Evolutionary conservation across 2,329 filamentous ascomycete species (phyloP), one percentile per base, ranked within the genome.

Genomic region (Cytospora schulzeri): DNA sequence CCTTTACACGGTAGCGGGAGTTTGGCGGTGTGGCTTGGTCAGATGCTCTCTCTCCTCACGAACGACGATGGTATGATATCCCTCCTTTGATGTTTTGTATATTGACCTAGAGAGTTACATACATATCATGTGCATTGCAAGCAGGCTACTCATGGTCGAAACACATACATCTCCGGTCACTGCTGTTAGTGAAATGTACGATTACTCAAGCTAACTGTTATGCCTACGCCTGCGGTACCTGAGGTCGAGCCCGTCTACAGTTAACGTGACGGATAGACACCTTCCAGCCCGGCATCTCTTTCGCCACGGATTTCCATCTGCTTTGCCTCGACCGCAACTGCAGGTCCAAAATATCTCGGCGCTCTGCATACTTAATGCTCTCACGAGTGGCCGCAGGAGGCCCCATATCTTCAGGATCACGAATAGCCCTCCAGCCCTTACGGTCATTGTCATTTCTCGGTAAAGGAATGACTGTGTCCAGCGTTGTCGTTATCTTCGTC

Each of bases 21-120:
- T 64, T 63, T 54, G 33, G 57, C 29, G 26, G 31, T 52, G 19
- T 58, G 55, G 41, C 29, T 29, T 26, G 51, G 52, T 53, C 52
- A 26, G 14, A 52, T 61, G 48, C 64, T 67, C 38, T 41, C 64
- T 69, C 67, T 67, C 57, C 64, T 68, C 66, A 69, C 59, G 67
- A 69, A 54, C 58, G n/a, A 48, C 29, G 22, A 64, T 63, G 67
- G 66, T 69, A 69, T 69, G 68, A 69, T 69, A 69, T 69, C 66
- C 67, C 64, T 51, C 45, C 31, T 61, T 65, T 26, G 33, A 35
- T 50, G 35, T 17, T 28, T 60, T 61, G n/a, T 58, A 57, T 52
- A 52, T 54, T 19, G 29, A 9, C 57, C 53, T 31, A 54, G 48
- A 57, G 17, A 48, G 33, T n/a, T 29, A 31, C 26, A 24, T 54